Base-by-base conservation (phyloP, 495 filamentous ascomycete species). In the Penicillium psychrofluorescens region DNA sequence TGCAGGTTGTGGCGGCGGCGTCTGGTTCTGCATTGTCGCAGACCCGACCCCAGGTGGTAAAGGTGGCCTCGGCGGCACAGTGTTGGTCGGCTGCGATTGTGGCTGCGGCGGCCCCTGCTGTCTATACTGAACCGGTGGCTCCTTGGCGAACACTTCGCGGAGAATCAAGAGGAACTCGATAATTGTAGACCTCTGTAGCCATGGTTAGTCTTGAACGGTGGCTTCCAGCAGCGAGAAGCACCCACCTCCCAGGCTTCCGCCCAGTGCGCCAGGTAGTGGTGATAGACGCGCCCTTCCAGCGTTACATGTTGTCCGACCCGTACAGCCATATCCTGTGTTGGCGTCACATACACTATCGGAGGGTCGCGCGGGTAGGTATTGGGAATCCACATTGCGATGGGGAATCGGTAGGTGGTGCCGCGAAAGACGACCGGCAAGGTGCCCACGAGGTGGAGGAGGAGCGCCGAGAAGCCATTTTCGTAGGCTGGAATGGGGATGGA, bases 241-340 rank as follows among this genome's bases (percentile, higher is more conserved):
- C 86, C 78, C 49, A 95, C 88, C 81, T 95, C 90, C 86, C 86
- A 94, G 45, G 84, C 86, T 48, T 86, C 81, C 22, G 73, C 69
- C 92, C 92, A 98, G 35, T 86, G 82, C 11, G 87, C 86, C 34
- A 98, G 65, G 64, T 96, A 97, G 42, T 92, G 94, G 67, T 98
- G 92, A 59, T 95, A 98, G 53, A 95, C 79, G 58, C 84, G 84
- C 38, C 92, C 92, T 54, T 96, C 89, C n/a, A 85, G 80, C 52
- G 91, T 89, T 41, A 98, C 90, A 69, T 97, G 88, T 54, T 97
- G 92, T 2, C 94, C 92, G 6, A 89, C 83, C 16, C 90, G 76
- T 16, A 97, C 83, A 41, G 85, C 67, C 89, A 98, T 96, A 55
- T 83, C 87, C 49, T 85, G 82, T 2, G 86, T 84, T 14, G 94